Evolutionary conservation across 2,329 filamentous ascomycete genomes (phyloP).

Genomic region (Fusarium metavorans): DNA sequence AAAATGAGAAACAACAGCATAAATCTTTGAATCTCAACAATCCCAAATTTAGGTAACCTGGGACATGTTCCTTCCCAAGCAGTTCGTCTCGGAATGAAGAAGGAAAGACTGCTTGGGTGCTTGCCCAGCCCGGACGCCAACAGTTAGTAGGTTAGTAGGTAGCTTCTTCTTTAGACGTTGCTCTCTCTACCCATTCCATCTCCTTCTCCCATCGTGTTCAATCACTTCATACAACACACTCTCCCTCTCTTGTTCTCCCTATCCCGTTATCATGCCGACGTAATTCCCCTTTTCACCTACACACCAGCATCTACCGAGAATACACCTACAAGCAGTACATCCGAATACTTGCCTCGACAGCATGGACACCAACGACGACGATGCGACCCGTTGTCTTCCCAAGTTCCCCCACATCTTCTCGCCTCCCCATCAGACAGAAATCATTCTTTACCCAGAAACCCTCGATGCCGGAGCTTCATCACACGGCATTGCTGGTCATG

Average conservation of each 20-base stretch:
- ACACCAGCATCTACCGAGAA: not conserved
- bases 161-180: not conserved
- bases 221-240: constrained; percentile 4
- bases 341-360: not conserved
- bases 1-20: no score
- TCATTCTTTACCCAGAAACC: constrained; percentile 21
- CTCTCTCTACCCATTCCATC: not conserved
- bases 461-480: not conserved
- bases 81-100: not conserved
- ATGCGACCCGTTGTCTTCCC: constrained; percentile 31
- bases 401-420: constrained; percentile 33
- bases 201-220: not conserved
- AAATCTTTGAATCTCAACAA: not conserved
- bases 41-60: not conserved
- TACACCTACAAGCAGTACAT: not conserved
- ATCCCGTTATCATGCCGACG: not conserved
- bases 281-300: constrained; percentile 16
- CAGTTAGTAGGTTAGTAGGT: not conserved
- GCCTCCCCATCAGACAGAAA: constrained; percentile 13
- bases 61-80: not conserved
- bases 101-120: not conserved
- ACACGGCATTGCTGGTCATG: not conserved
- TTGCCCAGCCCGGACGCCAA: not conserved
- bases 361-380: constrained; percentile 36
- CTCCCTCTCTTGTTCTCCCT: not conserved